These are phyloP conservation scores for Colletotrichum orchidophilum DNA, from an alignment of 2,329 filamentous ascomycete species.

Conservation along the genomic window DNA sequence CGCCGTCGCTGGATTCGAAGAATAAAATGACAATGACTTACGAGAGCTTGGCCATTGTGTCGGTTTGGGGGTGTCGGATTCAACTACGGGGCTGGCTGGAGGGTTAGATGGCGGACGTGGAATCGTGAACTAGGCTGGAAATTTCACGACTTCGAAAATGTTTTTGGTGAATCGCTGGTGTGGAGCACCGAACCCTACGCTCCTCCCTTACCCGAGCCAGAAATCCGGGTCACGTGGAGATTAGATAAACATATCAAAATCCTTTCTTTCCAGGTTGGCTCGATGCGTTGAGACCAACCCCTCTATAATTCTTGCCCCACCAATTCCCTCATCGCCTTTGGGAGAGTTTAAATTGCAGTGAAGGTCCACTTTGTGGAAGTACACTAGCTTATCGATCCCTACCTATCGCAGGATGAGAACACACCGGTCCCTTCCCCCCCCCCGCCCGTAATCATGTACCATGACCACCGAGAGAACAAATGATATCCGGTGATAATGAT, in stretches of 20 bases:
- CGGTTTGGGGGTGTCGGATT: constrained; percentile 48
- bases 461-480: neutral
- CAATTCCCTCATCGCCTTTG: neutral
- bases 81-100: constrained; percentile 34
- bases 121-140: constrained; percentile 25
- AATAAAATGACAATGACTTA: constrained; percentile 52
- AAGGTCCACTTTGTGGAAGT: too few species aligned
- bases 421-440: neutral
- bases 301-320: neutral
- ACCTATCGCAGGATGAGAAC: too few species aligned
- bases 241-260: neutral
- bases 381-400: too few species aligned
- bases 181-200: constrained; percentile 23
- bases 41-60: constrained; percentile 72
- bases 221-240: constrained; percentile 24
- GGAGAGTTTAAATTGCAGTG: constrained; percentile 6
- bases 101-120: constrained; percentile 34
- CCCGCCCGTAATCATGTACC: neutral
- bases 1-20: constrained; percentile 9
- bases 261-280: neutral
- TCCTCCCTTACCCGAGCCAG: constrained; percentile 20
- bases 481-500: too few species aligned
- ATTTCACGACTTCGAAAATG: constrained; percentile 33
- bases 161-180: constrained; percentile 30
- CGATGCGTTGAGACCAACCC: neutral